Percentiles rank a stretch among this genome's conserved stretches.
Evolutionary conservation across 768 basidiomycete species (phyloP).

Genomic region (Lentinula aciculospora): DNA sequence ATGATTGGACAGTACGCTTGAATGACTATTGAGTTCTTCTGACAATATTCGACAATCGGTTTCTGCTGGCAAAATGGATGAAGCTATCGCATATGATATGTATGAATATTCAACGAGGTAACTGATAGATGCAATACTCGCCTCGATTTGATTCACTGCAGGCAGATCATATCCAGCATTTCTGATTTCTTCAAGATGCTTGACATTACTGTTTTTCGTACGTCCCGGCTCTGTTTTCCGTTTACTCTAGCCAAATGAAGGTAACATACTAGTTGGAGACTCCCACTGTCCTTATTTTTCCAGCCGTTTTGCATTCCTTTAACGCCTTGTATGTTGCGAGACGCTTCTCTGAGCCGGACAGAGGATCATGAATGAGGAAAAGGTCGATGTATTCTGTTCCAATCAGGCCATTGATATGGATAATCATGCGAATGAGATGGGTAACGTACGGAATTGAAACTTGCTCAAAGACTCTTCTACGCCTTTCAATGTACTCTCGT

Average conservation of each 20-base stretch:
- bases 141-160: conserved; percentile 81
- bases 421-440: not conserved
- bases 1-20: conserved; percentile 78
- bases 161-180: conserved; percentile 59
- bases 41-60: conserved; percentile 73
- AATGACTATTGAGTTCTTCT: conserved; percentile 50
- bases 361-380: conserved; percentile 74
- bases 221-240: not conserved
- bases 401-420: conserved; percentile 6
- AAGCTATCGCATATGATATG: conserved; percentile 37
- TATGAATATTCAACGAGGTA: not conserved
- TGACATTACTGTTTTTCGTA: conserved; percentile 40
- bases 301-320: conserved; percentile 50
- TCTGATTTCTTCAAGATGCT: conserved; percentile 72
- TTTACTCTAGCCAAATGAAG: not conserved
- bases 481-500: conserved; percentile 50
- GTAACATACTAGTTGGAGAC: conserved; percentile 76
- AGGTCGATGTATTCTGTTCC: conserved; percentile 59
- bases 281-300: conserved; percentile 69
- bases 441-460: conserved; percentile 49
- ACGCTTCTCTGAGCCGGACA: conserved; percentile 56
- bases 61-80: conserved; percentile 82
- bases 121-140: conserved; percentile 16
- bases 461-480: conserved; percentile 57
- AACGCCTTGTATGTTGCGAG: conserved; percentile 71